Evolutionary conservation across 352 stramenopile species (phyloP).

Genomic region (Globisporangium ultimum): DNA sequence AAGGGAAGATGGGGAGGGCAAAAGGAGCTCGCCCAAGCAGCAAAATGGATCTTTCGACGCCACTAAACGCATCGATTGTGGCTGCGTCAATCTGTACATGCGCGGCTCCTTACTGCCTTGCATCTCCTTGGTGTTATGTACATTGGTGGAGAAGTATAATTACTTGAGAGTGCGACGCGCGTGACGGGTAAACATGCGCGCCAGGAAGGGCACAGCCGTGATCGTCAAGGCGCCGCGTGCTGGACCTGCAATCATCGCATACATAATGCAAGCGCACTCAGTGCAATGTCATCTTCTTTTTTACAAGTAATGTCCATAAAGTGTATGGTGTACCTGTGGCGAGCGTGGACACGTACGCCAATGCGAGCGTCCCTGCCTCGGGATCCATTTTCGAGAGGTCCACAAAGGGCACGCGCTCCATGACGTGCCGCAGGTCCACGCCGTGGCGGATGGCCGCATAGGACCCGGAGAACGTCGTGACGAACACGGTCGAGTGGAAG

Average conservation of each 20-base stretch:
- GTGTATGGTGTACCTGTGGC: slow-evolving; percentile 41
- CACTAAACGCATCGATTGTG: background rate
- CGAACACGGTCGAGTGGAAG: slow-evolving; percentile 92
- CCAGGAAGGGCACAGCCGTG: slow-evolving; percentile 64
- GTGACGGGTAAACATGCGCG: slow-evolving; percentile 52
- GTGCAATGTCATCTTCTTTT: too few species aligned
- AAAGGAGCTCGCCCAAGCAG: slow-evolving; percentile 2
- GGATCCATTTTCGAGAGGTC: slow-evolving; percentile 67
- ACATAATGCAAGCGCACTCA: too few species aligned
- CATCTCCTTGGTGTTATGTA: background rate
- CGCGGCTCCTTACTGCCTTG: too few species aligned
- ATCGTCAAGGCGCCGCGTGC: slow-evolving; percentile 72
- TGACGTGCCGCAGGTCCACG: slow-evolving; percentile 52
- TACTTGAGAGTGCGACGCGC: slow-evolving; percentile 16
- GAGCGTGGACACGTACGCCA: slow-evolving; percentile 93
- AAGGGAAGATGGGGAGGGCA: background rate
- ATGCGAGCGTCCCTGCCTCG: slow-evolving; percentile 58
- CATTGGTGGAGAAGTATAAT: background rate
- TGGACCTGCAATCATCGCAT: slow-evolving; percentile 28
- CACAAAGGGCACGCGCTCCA: slow-evolving; percentile 66
- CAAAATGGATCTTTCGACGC: slow-evolving; percentile 10
- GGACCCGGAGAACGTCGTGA: slow-evolving; percentile 90
- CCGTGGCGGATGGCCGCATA: slow-evolving; percentile 70
- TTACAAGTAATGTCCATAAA: too few species aligned
- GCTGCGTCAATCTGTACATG: too few species aligned